Conservation (phyloP, 176 grass and related monocot genomes). For the Oryza nivara region DNA sequence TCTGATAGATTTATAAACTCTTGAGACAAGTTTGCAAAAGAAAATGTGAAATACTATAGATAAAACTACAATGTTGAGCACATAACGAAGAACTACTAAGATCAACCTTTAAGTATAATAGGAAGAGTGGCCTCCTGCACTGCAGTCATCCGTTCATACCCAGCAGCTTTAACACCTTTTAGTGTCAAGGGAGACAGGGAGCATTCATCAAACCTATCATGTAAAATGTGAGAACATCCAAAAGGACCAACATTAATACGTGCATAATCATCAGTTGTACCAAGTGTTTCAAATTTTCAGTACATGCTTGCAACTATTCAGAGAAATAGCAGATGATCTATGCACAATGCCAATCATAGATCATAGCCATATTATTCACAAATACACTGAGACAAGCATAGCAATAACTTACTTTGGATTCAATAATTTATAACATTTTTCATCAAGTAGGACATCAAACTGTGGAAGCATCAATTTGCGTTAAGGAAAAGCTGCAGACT, state of each 20-base stretch:
- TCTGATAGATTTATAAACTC: background rate
- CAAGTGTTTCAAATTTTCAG: background rate
- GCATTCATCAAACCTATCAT: conserved; percentile 82
- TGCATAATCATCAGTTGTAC: background rate
- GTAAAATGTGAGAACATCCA: conserved; percentile 25
- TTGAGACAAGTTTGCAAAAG: conserved; percentile 7
- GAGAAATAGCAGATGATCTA: conserved; percentile 10
- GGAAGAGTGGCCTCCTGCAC: conserved; percentile 97
- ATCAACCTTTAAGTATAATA: conserved; percentile 86
- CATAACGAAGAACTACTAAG: background rate
- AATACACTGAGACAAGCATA: conserved; percentile 2
- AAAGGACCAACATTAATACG: background rate
- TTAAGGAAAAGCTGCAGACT: background rate
- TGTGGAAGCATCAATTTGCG: conserved; percentile 12
- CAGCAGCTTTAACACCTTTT: conserved; percentile 93
- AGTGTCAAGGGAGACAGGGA: conserved; percentile 80
- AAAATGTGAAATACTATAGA: background rate
- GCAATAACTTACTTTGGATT: background rate
- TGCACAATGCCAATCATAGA: background rate
- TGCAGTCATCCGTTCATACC: conserved; percentile 87
- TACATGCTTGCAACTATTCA: conserved; percentile 19
- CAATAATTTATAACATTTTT: conserved; percentile 9
- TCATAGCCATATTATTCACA: background rate
- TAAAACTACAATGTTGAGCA: conserved; percentile 23
- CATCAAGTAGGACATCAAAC: conserved; percentile 22